Base-by-base conservation (phyloP, 345 rosid genomes). In the Ceriops decandra region DNA sequence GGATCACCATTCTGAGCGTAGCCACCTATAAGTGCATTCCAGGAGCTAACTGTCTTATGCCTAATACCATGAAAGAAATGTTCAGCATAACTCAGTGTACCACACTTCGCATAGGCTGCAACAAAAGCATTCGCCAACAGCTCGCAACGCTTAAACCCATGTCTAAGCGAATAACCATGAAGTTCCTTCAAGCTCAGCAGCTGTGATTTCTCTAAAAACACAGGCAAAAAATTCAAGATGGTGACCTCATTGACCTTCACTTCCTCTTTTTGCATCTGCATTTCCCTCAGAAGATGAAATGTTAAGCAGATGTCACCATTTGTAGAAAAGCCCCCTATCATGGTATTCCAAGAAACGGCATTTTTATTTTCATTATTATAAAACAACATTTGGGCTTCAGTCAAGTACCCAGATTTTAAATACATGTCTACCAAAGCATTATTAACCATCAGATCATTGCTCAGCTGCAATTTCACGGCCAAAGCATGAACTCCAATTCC, bases 1-100 rank as follows among this genome's bases (percentile, higher is more conserved):
- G 90, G 82, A 78, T 82, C 76, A 74, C 79, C 83, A 68, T 79
- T 85, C 66, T 84, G 88, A 13, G 83, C 84, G 67, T 72, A 74
- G 10, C 86, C 87, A 46, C 81, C 77, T 21, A 87, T 84, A 69
- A 89, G 70, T 31, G 91, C 90, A 83, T 89, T 89, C 92, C 90
- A 89, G 67, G 92, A 84, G 75, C 69, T 87, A 35, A 83, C 85
- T 2, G 81, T 85, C 80, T 80, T 87, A 11, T 8, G 67, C 46
- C 64, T 61, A 67, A 87, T 82, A 20, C 75, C 67, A 63, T 57
- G 13, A 73, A 84, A 87, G 52, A 83, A 74, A 69, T 49, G 68
- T 68, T 84, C 78, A 52, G 84, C 82, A 74, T 60, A 83, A 68
- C 68, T 66, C 28, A 60, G 66, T 46, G 42, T 62, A 20, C 70